Conservation (phyloP, 1,284 basidiomycete genomes). For the Sanghuangporus weigelae region DNA sequence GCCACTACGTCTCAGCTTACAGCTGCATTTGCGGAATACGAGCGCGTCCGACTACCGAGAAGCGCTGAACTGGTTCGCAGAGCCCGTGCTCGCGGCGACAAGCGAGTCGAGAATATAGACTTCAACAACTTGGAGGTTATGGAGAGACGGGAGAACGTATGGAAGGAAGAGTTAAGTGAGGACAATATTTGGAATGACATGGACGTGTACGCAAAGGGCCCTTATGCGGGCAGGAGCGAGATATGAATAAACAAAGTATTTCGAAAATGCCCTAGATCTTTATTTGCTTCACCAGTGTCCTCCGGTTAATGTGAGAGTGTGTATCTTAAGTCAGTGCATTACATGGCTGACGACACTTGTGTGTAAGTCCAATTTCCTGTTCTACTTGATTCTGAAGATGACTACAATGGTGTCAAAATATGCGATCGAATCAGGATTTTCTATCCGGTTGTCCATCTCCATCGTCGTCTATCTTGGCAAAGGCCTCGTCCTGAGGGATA, state of each 20-base stretch:
- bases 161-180: slow-evolving; percentile 23
- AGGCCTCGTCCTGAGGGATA: background rate
- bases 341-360: too few relatives aligned
- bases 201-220: background rate
- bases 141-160: slow-evolving; percentile 28
- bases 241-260: background rate
- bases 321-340: background rate
- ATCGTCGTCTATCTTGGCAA: slow-evolving; percentile 10
- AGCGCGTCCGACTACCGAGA: slow-evolving; percentile 29
- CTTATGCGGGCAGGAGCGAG: slow-evolving; percentile 13
- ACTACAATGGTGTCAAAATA: too few relatives aligned
- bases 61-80: slow-evolving; percentile 31
- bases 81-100: slow-evolving; percentile 35
- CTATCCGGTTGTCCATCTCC: slow-evolving; percentile 8
- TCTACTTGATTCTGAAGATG: too few relatives aligned
- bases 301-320: background rate
- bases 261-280: too few relatives aligned
- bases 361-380: too few relatives aligned
- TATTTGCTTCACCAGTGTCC: background rate
- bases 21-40: slow-evolving; percentile 29
- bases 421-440: background rate
- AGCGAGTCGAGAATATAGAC: slow-evolving; percentile 30
- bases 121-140: slow-evolving; percentile 26
- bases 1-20: slow-evolving; percentile 30
- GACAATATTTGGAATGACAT: slow-evolving; percentile 14